phyloP scores from a whole-genome alignment of 176 grass and related monocot genomes.

The Areca catechu region DNA sequence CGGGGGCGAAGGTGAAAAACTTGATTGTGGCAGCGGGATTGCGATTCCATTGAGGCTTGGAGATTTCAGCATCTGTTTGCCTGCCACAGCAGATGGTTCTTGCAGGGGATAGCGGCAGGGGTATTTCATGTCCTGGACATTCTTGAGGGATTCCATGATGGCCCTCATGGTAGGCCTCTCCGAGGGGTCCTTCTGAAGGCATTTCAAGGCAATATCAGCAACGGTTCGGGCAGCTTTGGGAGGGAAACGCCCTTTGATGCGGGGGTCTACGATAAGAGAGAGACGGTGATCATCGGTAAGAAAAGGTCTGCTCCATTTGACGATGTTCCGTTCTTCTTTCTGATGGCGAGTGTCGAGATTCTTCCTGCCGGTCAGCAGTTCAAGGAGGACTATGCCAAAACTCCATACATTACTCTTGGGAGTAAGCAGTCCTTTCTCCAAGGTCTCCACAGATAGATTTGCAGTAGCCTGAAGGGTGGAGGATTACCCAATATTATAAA shows the following conservation, averaged over 20 bases:
- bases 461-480: slow-evolving; percentile 34
- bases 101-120: slow-evolving; percentile 66
- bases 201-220: slow-evolving; percentile 71
- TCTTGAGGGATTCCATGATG: slow-evolving; percentile 47
- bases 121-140: slow-evolving; percentile 82
- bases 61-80: slow-evolving; percentile 87
- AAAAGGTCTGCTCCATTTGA: slow-evolving; percentile 86
- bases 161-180: slow-evolving; percentile 86
- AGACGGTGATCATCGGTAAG: slow-evolving; percentile 81
- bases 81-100: slow-evolving; percentile 53
- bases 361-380: slow-evolving; percentile 83
- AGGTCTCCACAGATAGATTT: slow-evolving; percentile 74
- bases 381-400: slow-evolving; percentile 87
- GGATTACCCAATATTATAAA: too few relatives aligned
- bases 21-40: slow-evolving; percentile 32
- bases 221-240: slow-evolving; percentile 75
- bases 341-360: slow-evolving; percentile 59
- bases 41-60: slow-evolving; percentile 73
- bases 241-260: slow-evolving; percentile 86
- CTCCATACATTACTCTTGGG: slow-evolving; percentile 98
- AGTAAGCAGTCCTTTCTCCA: slow-evolving; percentile 90
- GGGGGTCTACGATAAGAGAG: slow-evolving; percentile 87
- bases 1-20: slow-evolving; percentile 44
- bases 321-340: slow-evolving; percentile 80
- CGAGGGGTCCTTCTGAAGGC: slow-evolving; percentile 69